Evolutionary conservation across 331 rosid species (phyloP).

Genomic region (Quercus lobata): DNA sequence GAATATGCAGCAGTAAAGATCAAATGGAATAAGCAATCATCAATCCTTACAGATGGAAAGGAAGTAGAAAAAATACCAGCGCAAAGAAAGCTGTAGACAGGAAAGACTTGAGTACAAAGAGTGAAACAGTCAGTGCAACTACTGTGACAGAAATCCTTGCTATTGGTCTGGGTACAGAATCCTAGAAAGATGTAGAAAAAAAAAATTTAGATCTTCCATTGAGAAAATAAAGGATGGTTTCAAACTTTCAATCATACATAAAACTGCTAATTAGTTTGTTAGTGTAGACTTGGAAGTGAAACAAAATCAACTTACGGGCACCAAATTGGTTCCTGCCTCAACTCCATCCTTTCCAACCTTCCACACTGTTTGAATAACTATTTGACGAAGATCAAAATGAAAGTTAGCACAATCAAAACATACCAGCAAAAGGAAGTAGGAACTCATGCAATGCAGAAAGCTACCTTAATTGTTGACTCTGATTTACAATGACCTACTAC

Average conservation of each 20-base stretch:
- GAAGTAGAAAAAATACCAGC: conserved; percentile 47
- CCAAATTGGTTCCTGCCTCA: conserved; percentile 79
- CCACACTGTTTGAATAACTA: conserved; percentile 79
- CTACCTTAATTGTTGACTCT: neutral
- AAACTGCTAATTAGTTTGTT: neutral
- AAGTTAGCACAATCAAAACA: neutral
- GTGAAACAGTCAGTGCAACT: conserved; percentile 42
- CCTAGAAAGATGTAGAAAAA: conserved; percentile 31
- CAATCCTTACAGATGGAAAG: neutral
- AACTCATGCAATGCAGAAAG: conserved; percentile 1
- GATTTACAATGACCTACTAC: neutral
- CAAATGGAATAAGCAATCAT: neutral
- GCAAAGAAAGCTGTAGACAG: conserved; percentile 82
- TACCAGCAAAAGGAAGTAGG: conserved; percentile 2
- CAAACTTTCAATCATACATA: neutral
- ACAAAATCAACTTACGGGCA: conserved; percentile 59
- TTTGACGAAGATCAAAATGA: conserved; percentile 15
- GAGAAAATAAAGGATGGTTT: neutral
- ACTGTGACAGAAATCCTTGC: conserved; percentile 74
- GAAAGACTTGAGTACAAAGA: conserved; percentile 68
- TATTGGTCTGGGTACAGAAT: conserved; percentile 68
- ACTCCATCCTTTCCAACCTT: conserved; percentile 79
- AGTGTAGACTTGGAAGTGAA: neutral
- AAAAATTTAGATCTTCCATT: neutral
- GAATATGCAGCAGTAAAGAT: neutral